These are phyloP conservation scores for Verticillium dahliae DNA, from an alignment of 2,329 filamentous ascomycete genomes.

Conservation along the genomic window DNA sequence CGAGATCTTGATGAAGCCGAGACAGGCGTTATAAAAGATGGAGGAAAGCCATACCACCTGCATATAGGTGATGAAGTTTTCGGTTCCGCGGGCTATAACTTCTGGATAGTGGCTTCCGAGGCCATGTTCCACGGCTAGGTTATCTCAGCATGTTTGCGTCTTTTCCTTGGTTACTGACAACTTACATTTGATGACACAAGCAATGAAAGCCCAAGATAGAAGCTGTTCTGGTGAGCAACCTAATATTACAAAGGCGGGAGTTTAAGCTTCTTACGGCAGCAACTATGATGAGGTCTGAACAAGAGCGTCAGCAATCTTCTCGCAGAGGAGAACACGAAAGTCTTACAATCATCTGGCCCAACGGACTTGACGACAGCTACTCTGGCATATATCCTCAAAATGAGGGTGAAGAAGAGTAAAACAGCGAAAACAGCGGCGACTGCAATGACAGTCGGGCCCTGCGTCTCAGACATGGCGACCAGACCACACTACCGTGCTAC, in stretches of 20 bases:
- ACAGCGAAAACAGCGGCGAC: conserved; percentile 28
- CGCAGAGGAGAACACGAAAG: neutral
- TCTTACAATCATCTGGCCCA: conserved; percentile 22
- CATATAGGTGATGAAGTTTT: conserved; percentile 12
- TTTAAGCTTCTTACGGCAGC: conserved; percentile 3
- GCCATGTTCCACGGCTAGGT: conserved; percentile 14
- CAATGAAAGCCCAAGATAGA: conserved; percentile 24
- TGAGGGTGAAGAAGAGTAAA: conserved; percentile 27
- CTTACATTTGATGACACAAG: conserved; percentile 23
- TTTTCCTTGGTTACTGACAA: neutral
- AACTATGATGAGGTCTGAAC: conserved; percentile 9
- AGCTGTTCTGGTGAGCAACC: conserved; percentile 4
- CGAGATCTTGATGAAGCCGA: conserved; percentile 41
- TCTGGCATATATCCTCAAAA: conserved; percentile 29
- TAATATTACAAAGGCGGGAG: neutral
- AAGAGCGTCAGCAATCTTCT: neutral
- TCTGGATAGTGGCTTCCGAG: conserved; percentile 22
- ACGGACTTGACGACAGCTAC: conserved; percentile 26
- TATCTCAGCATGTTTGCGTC: neutral
- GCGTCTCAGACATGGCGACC: conserved; percentile 16
- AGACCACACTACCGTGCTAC: neutral
- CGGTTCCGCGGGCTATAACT: conserved; percentile 10
- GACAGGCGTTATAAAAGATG: conserved; percentile 38
- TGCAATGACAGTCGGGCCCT: conserved; percentile 24
- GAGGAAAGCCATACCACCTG: conserved; percentile 33